Evolutionary conservation across 2,329 filamentous ascomycete species (phyloP).

Genomic region (Epichloe sylvatica): DNA sequence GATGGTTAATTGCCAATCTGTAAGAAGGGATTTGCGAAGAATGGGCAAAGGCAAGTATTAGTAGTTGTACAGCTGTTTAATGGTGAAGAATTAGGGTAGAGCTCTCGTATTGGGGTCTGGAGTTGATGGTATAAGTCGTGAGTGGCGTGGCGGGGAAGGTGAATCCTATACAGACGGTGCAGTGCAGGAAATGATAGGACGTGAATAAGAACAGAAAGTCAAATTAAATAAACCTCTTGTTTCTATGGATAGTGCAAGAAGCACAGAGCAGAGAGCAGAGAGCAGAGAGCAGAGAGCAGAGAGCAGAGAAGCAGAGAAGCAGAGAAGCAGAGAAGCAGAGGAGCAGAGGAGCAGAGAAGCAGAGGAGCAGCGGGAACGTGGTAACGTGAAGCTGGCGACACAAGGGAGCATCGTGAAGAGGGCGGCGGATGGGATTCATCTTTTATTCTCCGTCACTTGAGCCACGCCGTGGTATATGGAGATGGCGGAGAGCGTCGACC

Average conservation of each 20-base stretch:
- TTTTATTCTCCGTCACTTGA: conserved; percentile 8
- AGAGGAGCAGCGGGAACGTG: background rate
- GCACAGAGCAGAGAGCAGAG: background rate
- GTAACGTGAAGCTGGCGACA: background rate
- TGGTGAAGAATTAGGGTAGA: background rate
- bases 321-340: background rate
- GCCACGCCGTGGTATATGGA: conserved; percentile 9
- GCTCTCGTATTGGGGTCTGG: background rate
- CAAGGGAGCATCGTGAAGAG: background rate
- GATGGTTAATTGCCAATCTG: background rate
- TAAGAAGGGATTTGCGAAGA: background rate
- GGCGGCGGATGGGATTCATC: conserved; percentile 5
- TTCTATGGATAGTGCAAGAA: background rate
- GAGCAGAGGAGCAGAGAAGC: background rate
- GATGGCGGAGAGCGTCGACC: conserved; percentile 4
- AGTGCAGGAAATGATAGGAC: background rate
- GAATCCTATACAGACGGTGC: background rate
- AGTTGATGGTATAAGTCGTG: background rate
- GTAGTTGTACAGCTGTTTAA: background rate
- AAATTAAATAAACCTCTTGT: background rate
- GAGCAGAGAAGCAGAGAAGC: too few relatives aligned
- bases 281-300: background rate
- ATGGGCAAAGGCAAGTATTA: background rate
- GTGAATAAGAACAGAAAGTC: background rate
- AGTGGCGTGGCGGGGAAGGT: background rate